Percentiles rank a stretch among this genome's conserved stretches.
Conservation (phyloP, 805 yeast species). For the Zygotorulaspora chibaensis region DNA sequence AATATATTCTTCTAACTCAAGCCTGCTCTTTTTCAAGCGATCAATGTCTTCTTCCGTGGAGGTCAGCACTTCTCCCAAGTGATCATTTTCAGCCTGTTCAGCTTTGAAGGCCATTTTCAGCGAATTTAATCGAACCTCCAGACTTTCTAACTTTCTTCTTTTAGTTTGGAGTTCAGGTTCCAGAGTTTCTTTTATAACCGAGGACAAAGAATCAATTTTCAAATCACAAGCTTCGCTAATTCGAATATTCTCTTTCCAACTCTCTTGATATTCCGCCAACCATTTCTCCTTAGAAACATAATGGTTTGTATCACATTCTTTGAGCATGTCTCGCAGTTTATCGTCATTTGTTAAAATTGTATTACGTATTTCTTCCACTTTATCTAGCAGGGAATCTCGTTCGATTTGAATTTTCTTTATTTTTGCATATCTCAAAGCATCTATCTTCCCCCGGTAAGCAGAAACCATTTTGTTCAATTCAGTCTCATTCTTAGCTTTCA, state of each 20-base stretch:
- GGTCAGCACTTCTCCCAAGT: slow-evolving; percentile 29
- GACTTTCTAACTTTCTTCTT: slow-evolving; percentile 7
- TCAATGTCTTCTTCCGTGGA: slow-evolving; percentile 11
- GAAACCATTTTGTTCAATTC: slow-evolving; percentile 36
- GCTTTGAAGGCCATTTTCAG: slow-evolving; percentile 23
- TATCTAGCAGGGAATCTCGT: slow-evolving; percentile 25
- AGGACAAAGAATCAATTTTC: slow-evolving; percentile 26
- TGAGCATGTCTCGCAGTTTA: slow-evolving; percentile 14
- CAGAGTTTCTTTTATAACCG: slow-evolving; percentile 12
- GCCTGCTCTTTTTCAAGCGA: slow-evolving; percentile 12
- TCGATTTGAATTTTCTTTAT: slow-evolving; percentile 32
- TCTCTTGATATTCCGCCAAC: slow-evolving; percentile 24
- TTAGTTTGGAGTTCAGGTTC: slow-evolving; percentile 14
- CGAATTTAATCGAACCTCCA: slow-evolving; percentile 17
- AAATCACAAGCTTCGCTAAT: slow-evolving; percentile 24
- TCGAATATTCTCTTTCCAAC: slow-evolving; percentile 30
- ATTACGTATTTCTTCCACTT: slow-evolving; percentile 33
- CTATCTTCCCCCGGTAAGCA: slow-evolving; percentile 37
- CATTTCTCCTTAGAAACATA: slow-evolving; percentile 22
- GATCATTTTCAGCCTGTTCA: slow-evolving; percentile 23
- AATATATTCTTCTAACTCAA: slow-evolving; percentile 26
- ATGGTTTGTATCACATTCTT: slow-evolving; percentile 20
- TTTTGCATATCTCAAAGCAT: slow-evolving; percentile 36
- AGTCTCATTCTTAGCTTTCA: slow-evolving; percentile 37
- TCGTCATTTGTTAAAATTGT: slow-evolving; percentile 23